A percentile compares a stretch with the other conserved stretches of the same genome.
These are phyloP conservation scores for Aureobasidium vineae DNA, from an alignment of 2,329 filamentous ascomycete genomes.

Conservation along the genomic window DNA sequence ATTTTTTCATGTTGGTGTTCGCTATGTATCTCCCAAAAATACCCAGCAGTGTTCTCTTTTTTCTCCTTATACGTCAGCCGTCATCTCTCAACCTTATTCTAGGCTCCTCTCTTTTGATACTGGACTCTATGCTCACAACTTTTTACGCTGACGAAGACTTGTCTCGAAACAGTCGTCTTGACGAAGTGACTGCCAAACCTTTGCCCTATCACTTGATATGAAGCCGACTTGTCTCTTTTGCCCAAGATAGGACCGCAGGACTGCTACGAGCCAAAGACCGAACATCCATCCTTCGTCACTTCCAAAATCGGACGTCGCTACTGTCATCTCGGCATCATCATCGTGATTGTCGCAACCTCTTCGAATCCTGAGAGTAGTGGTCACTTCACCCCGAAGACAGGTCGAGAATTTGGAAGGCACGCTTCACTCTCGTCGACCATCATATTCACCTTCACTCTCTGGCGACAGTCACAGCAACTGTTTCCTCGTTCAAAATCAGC, in stretches of 20 bases:
- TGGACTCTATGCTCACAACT: neutral
- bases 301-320: neutral
- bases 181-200: neutral
- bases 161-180: neutral
- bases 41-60: conserved; percentile 14
- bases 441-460: neutral
- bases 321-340: neutral
- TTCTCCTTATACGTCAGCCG: neutral
- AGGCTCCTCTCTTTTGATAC: neutral
- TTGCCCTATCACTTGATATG: neutral
- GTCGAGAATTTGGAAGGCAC: neutral
- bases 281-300: neutral
- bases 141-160: neutral
- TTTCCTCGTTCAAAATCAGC: neutral
- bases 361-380: neutral
- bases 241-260: neutral
- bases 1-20: neutral
- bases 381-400: neutral
- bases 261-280: neutral
- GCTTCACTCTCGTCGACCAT: neutral
- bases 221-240: neutral
- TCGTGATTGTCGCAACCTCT: neutral
- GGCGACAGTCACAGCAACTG: neutral
- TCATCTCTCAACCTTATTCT: neutral
- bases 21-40: conserved; percentile 20